Percentiles rank a stretch among this genome's conserved stretches.
These are phyloP conservation scores for Heterobasidion irregulare DNA, from an alignment of 1,284 basidiomycete genomes.

Conservation along the genomic window DNA sequence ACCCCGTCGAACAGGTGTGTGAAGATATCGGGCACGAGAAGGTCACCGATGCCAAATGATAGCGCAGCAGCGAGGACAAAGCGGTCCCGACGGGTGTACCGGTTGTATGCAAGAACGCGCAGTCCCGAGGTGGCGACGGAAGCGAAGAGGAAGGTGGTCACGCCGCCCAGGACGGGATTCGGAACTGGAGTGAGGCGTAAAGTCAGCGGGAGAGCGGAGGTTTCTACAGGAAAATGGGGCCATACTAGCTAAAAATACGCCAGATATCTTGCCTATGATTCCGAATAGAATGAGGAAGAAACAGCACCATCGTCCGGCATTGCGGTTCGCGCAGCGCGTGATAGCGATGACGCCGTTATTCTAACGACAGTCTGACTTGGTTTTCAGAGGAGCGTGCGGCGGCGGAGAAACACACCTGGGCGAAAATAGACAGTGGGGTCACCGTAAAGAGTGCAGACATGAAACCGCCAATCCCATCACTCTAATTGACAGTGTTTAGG, in stretches of 20 bases:
- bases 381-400: neutral
- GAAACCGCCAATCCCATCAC: conserved; percentile 69
- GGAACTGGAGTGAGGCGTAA: conserved; percentile 38
- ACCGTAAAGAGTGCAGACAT: conserved; percentile 76
- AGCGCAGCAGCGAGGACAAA: conserved; percentile 72
- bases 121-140: conserved; percentile 62
- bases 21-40: conserved; percentile 54
- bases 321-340: conserved; percentile 64
- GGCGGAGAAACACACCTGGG: conserved; percentile 36
- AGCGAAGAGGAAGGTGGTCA: conserved; percentile 69
- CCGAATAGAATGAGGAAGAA: conserved; percentile 61
- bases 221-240: conserved; percentile 2
- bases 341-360: conserved; percentile 75
- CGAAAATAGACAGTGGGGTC: conserved; percentile 74
- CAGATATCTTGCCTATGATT: conserved; percentile 66
- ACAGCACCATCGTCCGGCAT: conserved; percentile 67
- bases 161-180: conserved; percentile 75
- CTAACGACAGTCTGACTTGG: conserved; percentile 18
- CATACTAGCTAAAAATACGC: conserved; percentile 66
- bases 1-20: conserved; percentile 53
- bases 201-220: neutral
- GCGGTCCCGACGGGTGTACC: conserved; percentile 66
- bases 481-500: conserved; percentile 25
- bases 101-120: conserved; percentile 59
- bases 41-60: conserved; percentile 66